A percentile compares a stretch with the other conserved stretches of the same genome.
These are phyloP conservation scores for Epichloe glyceriae DNA, from an alignment of 2,329 filamentous ascomycete species.

Conservation along the genomic window DNA sequence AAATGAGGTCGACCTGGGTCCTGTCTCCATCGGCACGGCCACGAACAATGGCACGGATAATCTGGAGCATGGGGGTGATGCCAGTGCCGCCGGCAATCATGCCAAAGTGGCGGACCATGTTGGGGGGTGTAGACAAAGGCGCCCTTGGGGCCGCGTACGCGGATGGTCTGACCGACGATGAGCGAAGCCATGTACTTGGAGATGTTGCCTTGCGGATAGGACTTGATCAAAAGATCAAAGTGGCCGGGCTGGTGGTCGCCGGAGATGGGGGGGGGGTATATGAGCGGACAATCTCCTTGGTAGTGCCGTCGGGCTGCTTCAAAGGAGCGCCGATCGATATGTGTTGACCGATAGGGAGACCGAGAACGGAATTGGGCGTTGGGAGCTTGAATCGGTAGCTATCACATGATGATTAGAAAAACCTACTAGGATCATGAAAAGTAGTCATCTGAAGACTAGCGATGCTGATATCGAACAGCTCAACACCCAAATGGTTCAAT, in stretches of 20 bases:
- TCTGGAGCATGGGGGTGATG: conserved; percentile 96
- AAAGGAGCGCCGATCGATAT: conserved; percentile 85
- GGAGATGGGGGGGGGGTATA: conserved; percentile 85
- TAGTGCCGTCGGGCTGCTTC: conserved; percentile 51
- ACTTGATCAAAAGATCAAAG: conserved; percentile 96
- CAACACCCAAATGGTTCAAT: not conserved
- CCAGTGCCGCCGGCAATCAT: conserved; percentile 98
- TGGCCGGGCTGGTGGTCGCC: conserved; percentile 80
- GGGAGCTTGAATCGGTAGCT: conserved; percentile 91
- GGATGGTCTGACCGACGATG: conserved; percentile 73
- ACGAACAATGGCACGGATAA: conserved; percentile 79
- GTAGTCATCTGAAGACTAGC: not conserved
- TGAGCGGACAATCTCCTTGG: conserved; percentile 77
- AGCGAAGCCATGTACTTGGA: conserved; percentile 81
- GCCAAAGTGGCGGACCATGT: conserved; percentile 91
- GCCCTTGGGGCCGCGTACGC: conserved; percentile 87
- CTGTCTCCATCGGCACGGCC: conserved; percentile 66
- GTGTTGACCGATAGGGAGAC: conserved; percentile 95
- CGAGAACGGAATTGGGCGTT: conserved; percentile 64
- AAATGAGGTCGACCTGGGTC: conserved; percentile 88
- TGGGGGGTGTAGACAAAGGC: conserved; percentile 95
- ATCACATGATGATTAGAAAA: not conserved
- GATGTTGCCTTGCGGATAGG: conserved; percentile 95
- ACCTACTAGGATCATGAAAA: not conserved
- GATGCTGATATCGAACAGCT: not conserved